Conservation (phyloP, 2,329 filamentous ascomycete genomes). For the Thielaviopsis euricoi region DNA sequence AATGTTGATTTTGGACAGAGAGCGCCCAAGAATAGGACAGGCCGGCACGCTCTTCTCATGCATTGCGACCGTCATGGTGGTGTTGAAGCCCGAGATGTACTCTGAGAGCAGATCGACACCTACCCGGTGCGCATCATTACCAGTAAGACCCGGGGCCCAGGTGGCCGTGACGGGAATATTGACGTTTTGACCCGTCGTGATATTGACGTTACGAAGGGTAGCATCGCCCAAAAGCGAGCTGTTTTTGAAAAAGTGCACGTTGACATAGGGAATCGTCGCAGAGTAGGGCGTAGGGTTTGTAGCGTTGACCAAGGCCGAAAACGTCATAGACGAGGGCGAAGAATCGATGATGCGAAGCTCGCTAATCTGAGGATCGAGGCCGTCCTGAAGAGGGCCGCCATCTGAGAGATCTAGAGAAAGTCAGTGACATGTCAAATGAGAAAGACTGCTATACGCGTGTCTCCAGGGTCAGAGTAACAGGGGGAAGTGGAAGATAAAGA, state of each 20-base stretch:
- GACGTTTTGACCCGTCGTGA: conserved; percentile 56
- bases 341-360: conserved; percentile 60
- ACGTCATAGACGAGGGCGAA: conserved; percentile 48
- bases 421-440: neutral
- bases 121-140: conserved; percentile 39
- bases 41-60: conserved; percentile 58
- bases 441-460: conserved; percentile 25
- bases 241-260: conserved; percentile 60
- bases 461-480: conserved; percentile 47
- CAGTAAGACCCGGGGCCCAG: conserved; percentile 56
- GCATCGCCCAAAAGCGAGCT: conserved; percentile 61
- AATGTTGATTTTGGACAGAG: conserved; percentile 55
- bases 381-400: conserved; percentile 25
- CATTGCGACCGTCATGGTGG: conserved; percentile 55
- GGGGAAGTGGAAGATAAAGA: neutral
- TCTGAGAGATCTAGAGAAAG: conserved; percentile 10
- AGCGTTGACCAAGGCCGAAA: conserved; percentile 61
- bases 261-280: conserved; percentile 63
- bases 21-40: conserved; percentile 53
- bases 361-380: conserved; percentile 45
- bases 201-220: conserved; percentile 42
- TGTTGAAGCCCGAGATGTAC: conserved; percentile 79
- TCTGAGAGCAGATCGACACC: conserved; percentile 64
- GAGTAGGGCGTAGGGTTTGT: conserved; percentile 85
- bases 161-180: conserved; percentile 49